Base-by-base conservation (phyloP, 768 basidiomycete genomes). In the Lanmaoa rubissima region DNA sequence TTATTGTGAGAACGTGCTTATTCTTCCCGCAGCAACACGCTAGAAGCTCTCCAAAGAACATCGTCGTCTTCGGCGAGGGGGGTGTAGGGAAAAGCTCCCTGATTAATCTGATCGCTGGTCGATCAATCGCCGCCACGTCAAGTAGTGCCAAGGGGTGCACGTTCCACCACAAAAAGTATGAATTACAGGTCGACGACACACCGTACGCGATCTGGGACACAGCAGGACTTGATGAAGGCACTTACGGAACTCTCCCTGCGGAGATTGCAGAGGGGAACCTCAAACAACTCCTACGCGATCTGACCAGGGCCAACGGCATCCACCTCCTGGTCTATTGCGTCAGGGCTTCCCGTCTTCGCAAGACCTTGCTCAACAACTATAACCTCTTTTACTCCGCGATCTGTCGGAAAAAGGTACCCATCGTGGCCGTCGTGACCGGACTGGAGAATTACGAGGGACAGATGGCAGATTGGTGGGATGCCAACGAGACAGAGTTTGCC, bases 41-140 rank as follows among this genome's bases (percentile, higher is more conserved):
- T 21, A 21, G 35, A 58, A 54, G n/a, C 46, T 35, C 62, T n/a
- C 32, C 59, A 12, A 66, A 54, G 50, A 69, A 71, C 57, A 42
- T 71, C 24, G 62, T 65, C 48, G 60, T 69, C 55, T 70, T 70
- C 17, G 66, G 61, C 34, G 69, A 68, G 58, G 62, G 61, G 48
- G 70, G 69, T 2, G 65, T 76, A 41, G 68, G 72, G 35, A 79
- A 80, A 58, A 75, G 78, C 62, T 76, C 74, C n/a, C 63, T 78
- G 53, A 63, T 80, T 51, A 76, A 78, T 63, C 70, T 78, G 71
- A 61, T 80, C 44, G 65, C 65, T 51, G 66, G 65, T 63, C 77
- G 54, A 66, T 78, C 62, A 75, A 75, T 65, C 28, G 76, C 76
- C 32, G 49, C 51, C 0, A 67, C 70, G 19, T 76, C 75, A 6